Evolutionary conservation across 139 green algal genomes (phyloP), one percentile per base, ranked within the genome.

Genomic region (Micractinium conductrix): DNA sequence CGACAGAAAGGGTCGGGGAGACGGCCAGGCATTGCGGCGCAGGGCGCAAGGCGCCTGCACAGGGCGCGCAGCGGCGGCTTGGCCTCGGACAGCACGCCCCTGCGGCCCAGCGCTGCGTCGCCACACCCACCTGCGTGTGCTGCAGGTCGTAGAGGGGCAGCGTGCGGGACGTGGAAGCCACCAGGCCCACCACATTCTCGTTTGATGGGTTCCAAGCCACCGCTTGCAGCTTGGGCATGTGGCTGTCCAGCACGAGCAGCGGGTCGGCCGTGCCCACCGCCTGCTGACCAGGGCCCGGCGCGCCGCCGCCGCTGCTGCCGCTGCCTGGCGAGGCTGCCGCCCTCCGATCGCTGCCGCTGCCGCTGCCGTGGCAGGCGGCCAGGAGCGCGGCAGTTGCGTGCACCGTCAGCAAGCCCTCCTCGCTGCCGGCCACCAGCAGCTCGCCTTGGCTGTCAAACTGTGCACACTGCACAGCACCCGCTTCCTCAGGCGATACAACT

Each of bases 71-170:
- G n/a, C n/a, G n/a, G n/a, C n/a, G n/a, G n/a, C n/a, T n/a, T n/a
- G n/a, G n/a, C n/a, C n/a, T n/a, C n/a, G n/a, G n/a, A n/a, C n/a
- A n/a, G n/a, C n/a, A n/a, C n/a, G n/a, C n/a, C 58, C 48, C 53
- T 62, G 53, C 19, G 19, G 8, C 19, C 53, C 2, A 62, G 6
- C 53, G 53, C 8, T 62, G 53, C 53, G 26, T 21, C 8, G 53
- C 53, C n/a, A n/a, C 14, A 33, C 75, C 37, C 76, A 82, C 86
- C 73, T 85, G 82, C 1, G 86, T 89, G 58, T 81, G 74, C 75
- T 87, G 73, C 74, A 89, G 68, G 80, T 89, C 86, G 50, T 82
- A 89, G 8, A 89, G 63, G 48, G 37, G 74, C n/a, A 89, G 50
- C 37, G 74, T 55, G n/a, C 60, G 73, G 73, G 74, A 48, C 21